Evolutionary conservation across 805 yeast species (phyloP), one percentile per base, ranked within the genome.

Genomic region (Diddensiella santjacobensis): DNA sequence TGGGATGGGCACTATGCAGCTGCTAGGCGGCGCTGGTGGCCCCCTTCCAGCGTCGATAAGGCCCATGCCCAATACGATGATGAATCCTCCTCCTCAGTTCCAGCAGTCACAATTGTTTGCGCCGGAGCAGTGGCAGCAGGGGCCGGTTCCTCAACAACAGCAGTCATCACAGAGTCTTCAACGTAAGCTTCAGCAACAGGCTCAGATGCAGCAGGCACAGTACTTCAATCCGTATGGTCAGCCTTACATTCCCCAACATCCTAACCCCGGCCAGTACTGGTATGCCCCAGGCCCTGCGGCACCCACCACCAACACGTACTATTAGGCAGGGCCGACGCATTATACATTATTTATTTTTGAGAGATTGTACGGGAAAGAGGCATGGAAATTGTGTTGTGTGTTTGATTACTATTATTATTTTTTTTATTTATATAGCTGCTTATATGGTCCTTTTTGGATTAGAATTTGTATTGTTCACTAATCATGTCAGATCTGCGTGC

Each of bases 1-100:
- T 47, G 44, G 44, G 13, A 18, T 39, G 31, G 47, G 37, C 11
- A 44, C 42, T 2, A 19, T 41, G 15, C 51, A 43, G 40, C 47
- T 41, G 4, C 40, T 39, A n/a, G 36, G 43, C 23, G 35, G 22
- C 17, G n/a, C n/a, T n/a, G n/a, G n/a, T n/a, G n/a, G n/a, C n/a
- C n/a, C n/a, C n/a, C n/a, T n/a, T n/a, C 24, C 18, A n/a, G n/a
- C 29, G 30, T 33, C n/a, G 11, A 23, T 37, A 13, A 26, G 31
- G 31, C 31, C 31, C 8, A n/a, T n/a, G n/a, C n/a, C n/a, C n/a
- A n/a, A n/a, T n/a, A 13, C 31, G 13, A 26, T 26, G 31, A 26
- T 26, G 31, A 13, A 8, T 13, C 20, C 29, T 11, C 41, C 40
- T 5, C 46, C 42, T 18, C 41, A 13, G 8, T 15, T 6, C 18